Evolutionary conservation across 2,329 filamentous ascomycete species (phyloP).

Genomic region (Sclerotinia nivalis): DNA sequence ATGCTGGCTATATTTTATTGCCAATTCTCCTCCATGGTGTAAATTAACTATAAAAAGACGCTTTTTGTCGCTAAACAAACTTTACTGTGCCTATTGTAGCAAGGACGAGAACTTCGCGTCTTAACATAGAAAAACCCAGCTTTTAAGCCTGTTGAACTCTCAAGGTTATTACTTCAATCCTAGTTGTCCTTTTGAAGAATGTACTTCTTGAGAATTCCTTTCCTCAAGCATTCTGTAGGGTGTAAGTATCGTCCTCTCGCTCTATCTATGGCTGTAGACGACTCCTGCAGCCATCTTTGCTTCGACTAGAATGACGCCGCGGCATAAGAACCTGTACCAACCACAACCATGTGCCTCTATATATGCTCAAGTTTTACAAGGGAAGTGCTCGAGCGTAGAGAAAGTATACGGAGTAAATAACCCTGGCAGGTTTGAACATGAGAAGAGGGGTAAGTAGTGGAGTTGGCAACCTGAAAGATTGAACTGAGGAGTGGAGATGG

Average conservation of each 20-base stretch:
- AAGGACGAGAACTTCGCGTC: not conserved
- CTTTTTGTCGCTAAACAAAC: not conserved
- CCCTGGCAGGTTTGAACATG: not conserved
- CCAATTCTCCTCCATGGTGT: not conserved
- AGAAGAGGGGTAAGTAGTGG: not conserved
- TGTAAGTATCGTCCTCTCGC: no score
- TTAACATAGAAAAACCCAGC: no score
- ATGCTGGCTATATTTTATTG: not conserved
- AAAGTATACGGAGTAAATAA: not conserved
- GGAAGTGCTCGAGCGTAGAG: no score
- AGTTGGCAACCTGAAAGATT: fast-evolving
- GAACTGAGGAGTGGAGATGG: not conserved
- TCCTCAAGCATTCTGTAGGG: no score
- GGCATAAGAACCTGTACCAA: no score
- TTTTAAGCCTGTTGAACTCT: not conserved
- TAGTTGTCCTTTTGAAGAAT: not conserved
- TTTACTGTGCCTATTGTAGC: not conserved
- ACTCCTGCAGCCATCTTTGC: no score
- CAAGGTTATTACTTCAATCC: not conserved
- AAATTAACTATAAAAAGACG: not conserved
- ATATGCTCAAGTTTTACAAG: no score
- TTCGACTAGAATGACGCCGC: no score
- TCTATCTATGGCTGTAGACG: no score
- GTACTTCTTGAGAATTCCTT: no score
- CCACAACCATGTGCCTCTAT: no score